A percentile compares a stretch with the other conserved stretches of the same genome.
phyloP scores from a whole-genome alignment of 78 protist genomes.

The Mastigamoeba balamuthi region DNA sequence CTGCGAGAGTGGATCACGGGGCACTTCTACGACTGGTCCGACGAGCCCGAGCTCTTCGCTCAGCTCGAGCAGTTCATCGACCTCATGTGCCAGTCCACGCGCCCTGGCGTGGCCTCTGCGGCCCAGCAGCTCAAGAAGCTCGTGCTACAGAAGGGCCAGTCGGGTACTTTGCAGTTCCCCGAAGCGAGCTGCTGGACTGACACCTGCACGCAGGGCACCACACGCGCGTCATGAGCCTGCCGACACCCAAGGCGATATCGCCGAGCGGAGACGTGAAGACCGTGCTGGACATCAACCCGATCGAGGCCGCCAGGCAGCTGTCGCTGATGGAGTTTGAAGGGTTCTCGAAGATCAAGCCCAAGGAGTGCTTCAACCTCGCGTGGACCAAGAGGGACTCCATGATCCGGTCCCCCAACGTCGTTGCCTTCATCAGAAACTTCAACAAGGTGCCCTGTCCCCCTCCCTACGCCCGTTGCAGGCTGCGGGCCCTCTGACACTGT shows the following conservation, averaged over 20 bases:
- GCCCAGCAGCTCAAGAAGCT: too few relatives aligned
- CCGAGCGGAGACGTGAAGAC: background rate
- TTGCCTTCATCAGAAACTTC: slow-evolving; percentile 2
- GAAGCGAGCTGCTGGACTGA: too few relatives aligned
- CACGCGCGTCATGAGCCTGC: too few relatives aligned
- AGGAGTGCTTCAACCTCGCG: slow-evolving; percentile 4
- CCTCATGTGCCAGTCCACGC: too few relatives aligned
- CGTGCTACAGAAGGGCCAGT: too few relatives aligned
- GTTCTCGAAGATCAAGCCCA: slow-evolving; percentile 3
- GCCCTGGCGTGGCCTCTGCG: too few relatives aligned
- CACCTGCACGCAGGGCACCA: too few relatives aligned
- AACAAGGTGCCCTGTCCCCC: background rate
- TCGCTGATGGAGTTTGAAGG: slow-evolving; percentile 2
- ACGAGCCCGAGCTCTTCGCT: too few relatives aligned
- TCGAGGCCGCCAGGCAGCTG: slow-evolving; percentile 1
- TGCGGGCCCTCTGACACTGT: too few relatives aligned
- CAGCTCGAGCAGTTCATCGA: too few relatives aligned
- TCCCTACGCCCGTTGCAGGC: background rate
- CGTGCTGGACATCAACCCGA: background rate
- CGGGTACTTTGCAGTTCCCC: too few relatives aligned
- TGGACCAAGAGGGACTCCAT: background rate
- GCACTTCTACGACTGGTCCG: background rate
- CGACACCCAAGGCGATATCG: slow-evolving; percentile 7
- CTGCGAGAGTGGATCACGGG: slow-evolving; percentile 1
- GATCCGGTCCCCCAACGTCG: background rate